These are phyloP conservation scores for Chenopodium formosanum DNA, from an alignment of 148 eudicot species.

Conservation along the genomic window DNA sequence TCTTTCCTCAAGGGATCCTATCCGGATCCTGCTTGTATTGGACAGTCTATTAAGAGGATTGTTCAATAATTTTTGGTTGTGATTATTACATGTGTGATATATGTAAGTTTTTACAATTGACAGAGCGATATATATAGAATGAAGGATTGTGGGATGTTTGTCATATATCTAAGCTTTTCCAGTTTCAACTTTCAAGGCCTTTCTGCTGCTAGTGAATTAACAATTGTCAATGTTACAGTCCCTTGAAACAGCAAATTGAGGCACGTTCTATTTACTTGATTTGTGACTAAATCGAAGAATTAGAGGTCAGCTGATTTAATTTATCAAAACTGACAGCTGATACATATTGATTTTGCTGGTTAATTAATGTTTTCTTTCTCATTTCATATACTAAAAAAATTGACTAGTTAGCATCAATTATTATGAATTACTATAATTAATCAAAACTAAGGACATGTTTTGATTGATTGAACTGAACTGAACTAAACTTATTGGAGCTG, in stretches of 20 bases:
- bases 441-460: no score
- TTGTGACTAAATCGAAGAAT: no score
- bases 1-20: neutral
- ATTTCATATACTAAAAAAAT: no score
- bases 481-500: no score
- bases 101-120: neutral
- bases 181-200: neutral
- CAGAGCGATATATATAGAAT: neutral
- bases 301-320: no score
- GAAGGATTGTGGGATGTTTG: neutral
- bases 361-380: no score
- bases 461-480: no score
- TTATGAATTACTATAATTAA: no score
- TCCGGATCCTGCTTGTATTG: neutral
- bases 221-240: neutral
- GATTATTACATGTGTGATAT: neutral
- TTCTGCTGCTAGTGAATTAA: neutral
- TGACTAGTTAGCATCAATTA: no score
- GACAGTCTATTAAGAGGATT: neutral
- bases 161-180: neutral
- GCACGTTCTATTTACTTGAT: neutral
- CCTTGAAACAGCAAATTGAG: neutral
- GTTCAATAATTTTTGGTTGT: neutral
- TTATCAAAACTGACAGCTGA: no score
- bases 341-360: no score